A percentile compares a stretch with the other conserved stretches of the same genome.
Conservation (phyloP, 139 green algal genomes). For the Tetraselmis chui region DNA sequence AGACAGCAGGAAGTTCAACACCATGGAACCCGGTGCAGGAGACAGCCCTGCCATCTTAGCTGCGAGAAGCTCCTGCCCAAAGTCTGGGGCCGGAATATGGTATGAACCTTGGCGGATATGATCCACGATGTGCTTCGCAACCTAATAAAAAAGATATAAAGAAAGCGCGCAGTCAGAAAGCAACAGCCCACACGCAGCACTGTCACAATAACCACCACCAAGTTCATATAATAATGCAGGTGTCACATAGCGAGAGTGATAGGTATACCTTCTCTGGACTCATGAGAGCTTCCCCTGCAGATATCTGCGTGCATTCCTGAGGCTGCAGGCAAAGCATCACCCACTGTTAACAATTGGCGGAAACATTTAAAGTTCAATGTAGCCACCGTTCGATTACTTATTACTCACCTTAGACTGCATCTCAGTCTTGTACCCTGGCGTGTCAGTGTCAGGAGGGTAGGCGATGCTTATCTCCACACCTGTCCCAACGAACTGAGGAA, state of each 20-base stretch:
- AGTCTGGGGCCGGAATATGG: constrained; percentile 49
- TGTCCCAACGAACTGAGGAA: constrained; percentile 31
- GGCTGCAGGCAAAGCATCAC: constrained; percentile 25
- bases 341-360: background rate
- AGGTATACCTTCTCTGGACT: constrained; percentile 34
- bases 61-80: constrained; percentile 41
- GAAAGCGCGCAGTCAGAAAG: background rate
- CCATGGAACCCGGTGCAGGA: background rate
- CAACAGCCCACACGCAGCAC: background rate
- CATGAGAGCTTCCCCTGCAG: constrained; percentile 38
- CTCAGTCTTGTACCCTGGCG: constrained; percentile 63
- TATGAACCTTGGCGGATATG: constrained; percentile 41
- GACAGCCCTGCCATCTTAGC: constrained; percentile 27
- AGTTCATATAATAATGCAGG: background rate
- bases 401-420: constrained; percentile 52
- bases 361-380: background rate
- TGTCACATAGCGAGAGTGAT: background rate
- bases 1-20: constrained; percentile 13
- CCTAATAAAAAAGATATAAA: constrained; percentile 20
- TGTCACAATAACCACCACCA: background rate
- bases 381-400: constrained; percentile 7
- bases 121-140: constrained; percentile 37
- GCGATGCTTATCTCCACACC: constrained; percentile 59
- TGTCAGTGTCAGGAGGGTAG: constrained; percentile 78
- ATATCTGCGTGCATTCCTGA: constrained; percentile 38